phyloP scores from a whole-genome alignment of 1,284 basidiomycete genomes.

The Pseudozyma tsukubaensis region DNA sequence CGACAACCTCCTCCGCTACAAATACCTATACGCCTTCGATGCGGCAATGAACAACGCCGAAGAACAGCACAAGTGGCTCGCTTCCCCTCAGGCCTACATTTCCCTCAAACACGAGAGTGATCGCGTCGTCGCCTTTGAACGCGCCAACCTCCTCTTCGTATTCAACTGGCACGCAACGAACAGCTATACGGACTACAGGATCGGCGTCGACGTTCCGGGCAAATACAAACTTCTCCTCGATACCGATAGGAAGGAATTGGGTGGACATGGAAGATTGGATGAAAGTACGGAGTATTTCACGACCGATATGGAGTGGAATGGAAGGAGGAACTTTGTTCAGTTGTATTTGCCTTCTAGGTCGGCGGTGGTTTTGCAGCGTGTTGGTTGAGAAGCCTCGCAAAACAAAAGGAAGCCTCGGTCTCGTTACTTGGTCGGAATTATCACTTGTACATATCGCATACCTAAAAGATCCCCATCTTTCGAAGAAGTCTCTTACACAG shows the following conservation, averaged over 20 bases:
- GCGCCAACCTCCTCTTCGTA: slow-evolving; percentile 89
- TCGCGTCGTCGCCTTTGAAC: slow-evolving; percentile 85
- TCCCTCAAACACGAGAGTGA: slow-evolving; percentile 82
- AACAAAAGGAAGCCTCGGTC: too few relatives aligned
- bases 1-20: slow-evolving; percentile 85
- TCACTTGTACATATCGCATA: slow-evolving; percentile 3
- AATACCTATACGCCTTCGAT: slow-evolving; percentile 92
- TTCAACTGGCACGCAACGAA: slow-evolving; percentile 94
- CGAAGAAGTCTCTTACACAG: too few relatives aligned
- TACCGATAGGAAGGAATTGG: slow-evolving; percentile 82
- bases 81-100: slow-evolving; percentile 76
- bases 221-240: slow-evolving; percentile 84
- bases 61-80: slow-evolving; percentile 83
- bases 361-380: slow-evolving; percentile 75
- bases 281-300: slow-evolving; percentile 78
- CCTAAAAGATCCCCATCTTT: too few relatives aligned
- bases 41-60: slow-evolving; percentile 90
- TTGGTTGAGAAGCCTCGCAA: slow-evolving; percentile 10
- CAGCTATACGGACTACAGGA: slow-evolving; percentile 91
- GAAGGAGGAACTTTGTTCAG: slow-evolving; percentile 79
- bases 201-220: slow-evolving; percentile 88
- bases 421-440: too few relatives aligned
- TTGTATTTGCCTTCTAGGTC: slow-evolving; percentile 82
- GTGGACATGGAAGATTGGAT: slow-evolving; percentile 86
- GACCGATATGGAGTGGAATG: slow-evolving; percentile 89